A percentile compares a stretch with the other conserved stretches of the same genome.
These are phyloP conservation scores for Oenanthe javanica DNA, from an alignment of 140 eudicot genomes.

Conservation along the genomic window DNA sequence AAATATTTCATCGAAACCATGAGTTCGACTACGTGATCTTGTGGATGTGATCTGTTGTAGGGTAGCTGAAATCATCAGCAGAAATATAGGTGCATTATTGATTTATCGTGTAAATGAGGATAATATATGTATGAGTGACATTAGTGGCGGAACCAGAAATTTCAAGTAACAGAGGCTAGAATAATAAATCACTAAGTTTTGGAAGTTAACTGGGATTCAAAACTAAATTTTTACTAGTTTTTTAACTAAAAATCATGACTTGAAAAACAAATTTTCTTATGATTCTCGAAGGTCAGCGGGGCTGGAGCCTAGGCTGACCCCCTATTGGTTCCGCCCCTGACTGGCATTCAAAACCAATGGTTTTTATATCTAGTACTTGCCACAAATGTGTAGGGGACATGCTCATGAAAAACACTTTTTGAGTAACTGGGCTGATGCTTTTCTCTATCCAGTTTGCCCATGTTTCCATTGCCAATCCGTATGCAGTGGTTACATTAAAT, in stretches of 20 bases:
- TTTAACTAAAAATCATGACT: too few relatives aligned
- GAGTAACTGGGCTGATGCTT: conserved; percentile 44
- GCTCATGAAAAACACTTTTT: conserved; percentile 71
- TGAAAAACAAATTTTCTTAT: too few relatives aligned
- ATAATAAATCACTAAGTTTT: too few relatives aligned
- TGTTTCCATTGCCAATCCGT: conserved; percentile 73
- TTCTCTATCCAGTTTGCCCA: conserved; percentile 89
- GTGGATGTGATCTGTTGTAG: too few relatives aligned
- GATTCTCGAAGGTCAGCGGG: too few relatives aligned
- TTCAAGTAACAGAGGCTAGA: too few relatives aligned
- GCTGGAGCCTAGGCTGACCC: too few relatives aligned
- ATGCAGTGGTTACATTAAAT: conserved; percentile 72
- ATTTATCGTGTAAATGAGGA: too few relatives aligned
- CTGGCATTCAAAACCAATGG: neutral
- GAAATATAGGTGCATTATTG: neutral
- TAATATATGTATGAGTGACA: neutral
- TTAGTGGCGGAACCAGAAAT: neutral
- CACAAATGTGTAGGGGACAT: conserved; percentile 98
- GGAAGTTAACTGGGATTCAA: conserved; percentile 20
- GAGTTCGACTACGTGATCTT: neutral
- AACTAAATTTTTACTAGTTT: neutral
- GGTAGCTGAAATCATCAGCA: neutral
- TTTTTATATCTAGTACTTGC: conserved; percentile 34
- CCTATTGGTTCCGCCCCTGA: too few relatives aligned
- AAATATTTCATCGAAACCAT: too few relatives aligned